Base-by-base conservation (phyloP, 192 early-diverging fungal genomes). In the Coemansia brasiliensis region DNA sequence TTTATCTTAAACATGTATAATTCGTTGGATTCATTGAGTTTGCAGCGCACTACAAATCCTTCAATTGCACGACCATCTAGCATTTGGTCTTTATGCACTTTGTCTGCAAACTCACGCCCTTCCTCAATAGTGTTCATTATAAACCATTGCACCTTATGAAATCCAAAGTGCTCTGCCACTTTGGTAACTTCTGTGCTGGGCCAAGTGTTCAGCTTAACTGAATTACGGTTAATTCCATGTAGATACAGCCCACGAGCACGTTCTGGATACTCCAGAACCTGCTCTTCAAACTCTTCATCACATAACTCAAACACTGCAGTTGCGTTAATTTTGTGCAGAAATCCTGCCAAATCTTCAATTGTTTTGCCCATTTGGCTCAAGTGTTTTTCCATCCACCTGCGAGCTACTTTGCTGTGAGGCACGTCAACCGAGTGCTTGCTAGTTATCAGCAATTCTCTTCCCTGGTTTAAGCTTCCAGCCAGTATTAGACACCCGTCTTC, bases 401-500 rank as follows among this genome's bases (percentile, higher is more conserved):
- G 86, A 24, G 77, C 77, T 2, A 87, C 79, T 61, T 94, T 86
- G 1, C 82, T 63, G 37, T 82, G 76, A 48, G 42, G 60, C 15
- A 69, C 56, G 42, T 58, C 52, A 16, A 77, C 41, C 18, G 68
- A 52, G 63, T 98, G 94, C 74, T 98, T 98, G 50, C 90, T 93
- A n/a, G 91, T 92, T 3, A 96, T 92, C 32, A 98, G 39, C 22
- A 94, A 67, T 12, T 80, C 59, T 38, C 67, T 69, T 18, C 83
- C 74, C 1, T 74, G 74, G 32, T 90, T 83, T 21, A 86, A 41
- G 0, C 84, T 87, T 3, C 89, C 67, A 40, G 91, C 87, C 26
- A 94, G 89, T 51, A 96, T 94, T 55, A 98, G 89, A 63, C 94
- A 98, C 9, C 96, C 96, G 63, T 98, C 95, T 69, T 98, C 96